Evolutionary conservation across 2,329 filamentous ascomycete species (phyloP).

Genomic region (Arthrobotrys conoides): DNA sequence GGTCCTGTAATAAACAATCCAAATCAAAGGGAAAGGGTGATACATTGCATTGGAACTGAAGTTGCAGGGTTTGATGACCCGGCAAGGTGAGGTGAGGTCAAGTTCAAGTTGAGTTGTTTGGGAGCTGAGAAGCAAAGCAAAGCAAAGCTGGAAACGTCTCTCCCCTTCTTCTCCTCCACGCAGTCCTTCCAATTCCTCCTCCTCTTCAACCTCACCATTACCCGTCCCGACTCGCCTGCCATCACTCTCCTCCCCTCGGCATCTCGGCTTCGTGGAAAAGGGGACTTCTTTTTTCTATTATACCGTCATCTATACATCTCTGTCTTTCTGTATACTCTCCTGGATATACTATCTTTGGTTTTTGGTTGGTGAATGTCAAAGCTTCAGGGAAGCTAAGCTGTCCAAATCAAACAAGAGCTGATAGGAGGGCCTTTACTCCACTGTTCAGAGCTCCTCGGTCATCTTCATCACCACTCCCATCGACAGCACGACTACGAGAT

Average conservation of each 20-base stretch:
- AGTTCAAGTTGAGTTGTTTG: conserved; percentile 18
- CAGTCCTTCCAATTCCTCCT: background rate
- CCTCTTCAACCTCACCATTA: conserved; percentile 23
- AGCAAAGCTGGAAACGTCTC: conserved; percentile 22
- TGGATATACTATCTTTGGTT: conserved; percentile 3
- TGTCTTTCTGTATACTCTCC: conserved; percentile 10
- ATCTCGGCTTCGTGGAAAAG: conserved; percentile 37
- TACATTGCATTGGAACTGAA: background rate
- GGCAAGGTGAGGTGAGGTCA: background rate
- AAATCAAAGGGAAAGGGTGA: conserved; percentile 2
- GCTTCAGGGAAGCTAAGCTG: conserved; percentile 35
- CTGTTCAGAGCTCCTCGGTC: conserved; percentile 11
- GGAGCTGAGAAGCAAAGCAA: conserved; percentile 5
- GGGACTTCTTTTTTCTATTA: conserved; percentile 15
- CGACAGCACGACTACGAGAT: conserved; percentile 18
- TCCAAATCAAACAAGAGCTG: conserved; percentile 24
- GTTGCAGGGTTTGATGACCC: background rate
- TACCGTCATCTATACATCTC: conserved; percentile 8
- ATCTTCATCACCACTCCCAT: conserved; percentile 15
- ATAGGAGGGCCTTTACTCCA: conserved; percentile 32
- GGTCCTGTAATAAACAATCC: background rate
- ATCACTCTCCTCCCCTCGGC: conserved; percentile 42
- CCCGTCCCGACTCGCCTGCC: conserved; percentile 44
- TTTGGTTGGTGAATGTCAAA: conserved; percentile 8
- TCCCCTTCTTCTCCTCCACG: conserved; percentile 1